Evolutionary conservation across 2,329 filamentous ascomycete species (phyloP).

Genomic region (Niveomyces coronatus): DNA sequence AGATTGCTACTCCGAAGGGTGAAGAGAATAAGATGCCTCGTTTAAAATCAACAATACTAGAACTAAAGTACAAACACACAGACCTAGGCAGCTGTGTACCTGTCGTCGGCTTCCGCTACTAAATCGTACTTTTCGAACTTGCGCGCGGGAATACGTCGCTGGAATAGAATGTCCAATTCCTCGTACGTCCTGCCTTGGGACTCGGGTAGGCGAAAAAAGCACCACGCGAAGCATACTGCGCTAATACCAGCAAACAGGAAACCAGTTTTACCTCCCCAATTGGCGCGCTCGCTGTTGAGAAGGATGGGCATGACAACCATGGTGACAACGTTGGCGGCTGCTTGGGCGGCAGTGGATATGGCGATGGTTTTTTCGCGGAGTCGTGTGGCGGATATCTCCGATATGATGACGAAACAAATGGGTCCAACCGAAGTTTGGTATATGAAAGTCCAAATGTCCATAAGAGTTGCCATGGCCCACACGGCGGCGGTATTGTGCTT

Average conservation of each 20-base stretch:
- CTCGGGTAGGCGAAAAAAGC: constrained; percentile 17
- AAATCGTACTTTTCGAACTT: constrained; percentile 13
- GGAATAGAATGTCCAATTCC: constrained; percentile 16
- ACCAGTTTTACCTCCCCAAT: constrained; percentile 16
- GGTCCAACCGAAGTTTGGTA: constrained; percentile 33
- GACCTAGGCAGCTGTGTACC: not conserved
- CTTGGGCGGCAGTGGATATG: constrained; percentile 18
- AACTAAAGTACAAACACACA: not conserved
- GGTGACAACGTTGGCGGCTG: constrained; percentile 14
- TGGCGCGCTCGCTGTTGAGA: constrained; percentile 15
- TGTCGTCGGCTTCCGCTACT: constrained; percentile 6
- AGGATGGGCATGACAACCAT: constrained; percentile 14
- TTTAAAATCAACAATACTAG: too few relatives aligned
- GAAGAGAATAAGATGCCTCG: too few relatives aligned
- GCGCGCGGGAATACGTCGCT: constrained; percentile 8
- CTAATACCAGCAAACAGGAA: constrained; percentile 15
- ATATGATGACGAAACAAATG: constrained; percentile 31
- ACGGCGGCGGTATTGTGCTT: constrained; percentile 21
- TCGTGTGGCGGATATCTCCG: constrained; percentile 27
- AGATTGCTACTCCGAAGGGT: too few relatives aligned
- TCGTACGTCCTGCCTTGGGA: constrained; percentile 16
- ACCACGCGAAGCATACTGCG: constrained; percentile 12
- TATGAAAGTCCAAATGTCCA: constrained; percentile 31
- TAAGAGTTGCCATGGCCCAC: constrained; percentile 28
- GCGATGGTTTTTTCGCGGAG: constrained; percentile 23